These are phyloP conservation scores for Asparagopsis taxiformis DNA, from an alignment of 31 red algal species.

Conservation along the genomic window DNA sequence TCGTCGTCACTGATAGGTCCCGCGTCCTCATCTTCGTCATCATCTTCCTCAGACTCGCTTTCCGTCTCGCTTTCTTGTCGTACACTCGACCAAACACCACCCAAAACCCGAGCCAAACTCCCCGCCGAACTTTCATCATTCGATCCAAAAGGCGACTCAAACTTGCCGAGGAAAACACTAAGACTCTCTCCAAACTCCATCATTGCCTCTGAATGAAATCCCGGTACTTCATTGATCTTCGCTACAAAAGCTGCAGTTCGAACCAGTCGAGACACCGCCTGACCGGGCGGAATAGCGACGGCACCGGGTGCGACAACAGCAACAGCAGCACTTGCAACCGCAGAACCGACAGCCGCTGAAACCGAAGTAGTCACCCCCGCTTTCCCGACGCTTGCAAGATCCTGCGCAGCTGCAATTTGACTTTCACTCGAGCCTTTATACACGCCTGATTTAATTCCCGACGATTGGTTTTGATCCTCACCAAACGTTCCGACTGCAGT, in stretches of 20 bases:
- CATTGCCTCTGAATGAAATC: slow-evolving; percentile 77
- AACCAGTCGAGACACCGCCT: slow-evolving; percentile 42
- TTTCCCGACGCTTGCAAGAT: slow-evolving; percentile 5
- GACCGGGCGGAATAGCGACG: slow-evolving; percentile 34
- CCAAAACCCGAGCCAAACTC: not conserved
- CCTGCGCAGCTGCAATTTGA: slow-evolving; percentile 17
- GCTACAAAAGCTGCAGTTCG: slow-evolving; percentile 67
- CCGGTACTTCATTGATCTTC: slow-evolving; percentile 58
- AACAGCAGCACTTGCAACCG: slow-evolving; percentile 31
- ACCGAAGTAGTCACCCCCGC: slow-evolving; percentile 20
- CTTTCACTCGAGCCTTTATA: slow-evolving; percentile 20
- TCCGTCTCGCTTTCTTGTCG: not conserved
- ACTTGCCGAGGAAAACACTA: slow-evolving; percentile 48
- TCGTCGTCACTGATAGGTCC: slow-evolving; percentile 38
- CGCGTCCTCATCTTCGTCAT: not conserved
- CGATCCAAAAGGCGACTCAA: slow-evolving; percentile 32
- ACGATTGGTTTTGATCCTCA: not conserved
- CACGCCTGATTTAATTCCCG: slow-evolving; percentile 34
- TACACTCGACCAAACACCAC: not conserved
- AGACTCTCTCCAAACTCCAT: slow-evolving; percentile 41
- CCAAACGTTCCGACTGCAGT: slow-evolving; percentile 3
- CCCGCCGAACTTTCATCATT: not conserved
- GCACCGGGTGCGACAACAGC: slow-evolving; percentile 33
- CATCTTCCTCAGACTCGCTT: slow-evolving; percentile 8
- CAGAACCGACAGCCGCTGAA: slow-evolving; percentile 21